Conservation (phyloP, 352 stramenopile species). For the Globisporangium takayamanum region DNA sequence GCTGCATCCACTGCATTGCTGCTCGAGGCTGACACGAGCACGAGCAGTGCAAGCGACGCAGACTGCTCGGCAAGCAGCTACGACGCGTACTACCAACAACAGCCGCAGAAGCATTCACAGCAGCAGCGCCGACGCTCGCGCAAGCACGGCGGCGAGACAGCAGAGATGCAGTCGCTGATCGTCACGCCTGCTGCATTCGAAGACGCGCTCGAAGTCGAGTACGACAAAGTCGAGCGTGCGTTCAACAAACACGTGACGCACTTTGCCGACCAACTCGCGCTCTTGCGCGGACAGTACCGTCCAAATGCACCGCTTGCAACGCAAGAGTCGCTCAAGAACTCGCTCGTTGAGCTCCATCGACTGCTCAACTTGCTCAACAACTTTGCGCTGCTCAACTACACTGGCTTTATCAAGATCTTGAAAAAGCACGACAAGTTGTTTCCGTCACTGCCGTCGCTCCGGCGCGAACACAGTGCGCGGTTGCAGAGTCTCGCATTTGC, state of each 20-base stretch:
- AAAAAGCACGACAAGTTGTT: slow-evolving; percentile 95
- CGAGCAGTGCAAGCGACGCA: slow-evolving; percentile 2
- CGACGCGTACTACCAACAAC: not conserved
- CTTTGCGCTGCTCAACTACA: slow-evolving; percentile 98
- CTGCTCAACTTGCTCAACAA: slow-evolving; percentile 93
- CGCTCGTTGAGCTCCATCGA: slow-evolving; percentile 92
- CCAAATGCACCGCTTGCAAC: slow-evolving; percentile 43
- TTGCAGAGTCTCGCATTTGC: slow-evolving; percentile 60
- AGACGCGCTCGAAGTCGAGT: slow-evolving; percentile 71
- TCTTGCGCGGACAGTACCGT: slow-evolving; percentile 71
- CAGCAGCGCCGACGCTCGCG: slow-evolving; percentile 8
- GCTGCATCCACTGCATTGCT: slow-evolving; percentile 2
- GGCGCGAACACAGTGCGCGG: slow-evolving; percentile 29
- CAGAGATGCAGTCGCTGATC: slow-evolving; percentile 27
- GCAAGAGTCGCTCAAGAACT: slow-evolving; percentile 90
- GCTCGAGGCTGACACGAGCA: slow-evolving; percentile 13
- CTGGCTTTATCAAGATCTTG: slow-evolving; percentile 96
- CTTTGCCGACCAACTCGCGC: slow-evolving; percentile 75
- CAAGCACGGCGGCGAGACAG: slow-evolving; percentile 18
- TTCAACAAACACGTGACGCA: slow-evolving; percentile 85
- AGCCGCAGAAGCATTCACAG: not conserved
- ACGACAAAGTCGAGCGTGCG: slow-evolving; percentile 90
- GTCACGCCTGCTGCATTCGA: slow-evolving; percentile 61
- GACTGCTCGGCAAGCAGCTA: slow-evolving; percentile 6
- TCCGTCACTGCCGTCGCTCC: slow-evolving; percentile 30